Conservation (phyloP, 306 rosid species). For the Fragaria iinumae region DNA sequence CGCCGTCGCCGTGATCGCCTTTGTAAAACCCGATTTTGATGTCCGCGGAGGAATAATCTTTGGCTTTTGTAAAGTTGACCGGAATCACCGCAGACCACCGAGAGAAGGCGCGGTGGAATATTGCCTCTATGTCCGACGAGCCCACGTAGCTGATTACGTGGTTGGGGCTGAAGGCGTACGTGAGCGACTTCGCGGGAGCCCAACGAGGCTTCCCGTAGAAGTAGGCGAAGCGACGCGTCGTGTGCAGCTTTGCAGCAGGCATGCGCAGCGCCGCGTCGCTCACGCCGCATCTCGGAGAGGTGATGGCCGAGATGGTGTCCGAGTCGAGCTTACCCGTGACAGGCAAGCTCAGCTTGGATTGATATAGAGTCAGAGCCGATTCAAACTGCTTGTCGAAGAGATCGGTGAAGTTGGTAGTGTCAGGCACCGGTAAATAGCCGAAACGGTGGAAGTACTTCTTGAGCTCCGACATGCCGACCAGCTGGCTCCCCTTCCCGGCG, state of each 20-base stretch:
- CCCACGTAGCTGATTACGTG: conserved; percentile 47
- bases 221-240: conserved; percentile 58
- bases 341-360: conserved; percentile 59
- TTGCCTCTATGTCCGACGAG: conserved; percentile 41
- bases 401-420: conserved; percentile 49
- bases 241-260: conserved; percentile 9
- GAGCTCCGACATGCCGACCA: conserved; percentile 72
- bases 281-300: conserved; percentile 85
- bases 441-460: conserved; percentile 76
- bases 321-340: conserved; percentile 73
- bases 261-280: conserved; percentile 31
- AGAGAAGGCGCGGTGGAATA: conserved; percentile 52
- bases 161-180: conserved; percentile 63
- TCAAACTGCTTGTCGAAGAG: conserved; percentile 55
- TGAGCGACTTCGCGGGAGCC: conserved; percentile 55
- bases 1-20: conserved; percentile 94
- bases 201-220: conserved; percentile 83
- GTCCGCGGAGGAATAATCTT: conserved; percentile 48
- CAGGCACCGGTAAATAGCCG: conserved; percentile 62
- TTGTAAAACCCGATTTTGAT: conserved; percentile 71
- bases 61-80: conserved; percentile 55
- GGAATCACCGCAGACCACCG: conserved; percentile 93
- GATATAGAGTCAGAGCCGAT: conserved; percentile 66
- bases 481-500: conserved; percentile 64
- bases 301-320: conserved; percentile 56